Conservation (phyloP, 2,329 filamentous ascomycete genomes). For the Ceratocystis diversiconidia region DNA sequence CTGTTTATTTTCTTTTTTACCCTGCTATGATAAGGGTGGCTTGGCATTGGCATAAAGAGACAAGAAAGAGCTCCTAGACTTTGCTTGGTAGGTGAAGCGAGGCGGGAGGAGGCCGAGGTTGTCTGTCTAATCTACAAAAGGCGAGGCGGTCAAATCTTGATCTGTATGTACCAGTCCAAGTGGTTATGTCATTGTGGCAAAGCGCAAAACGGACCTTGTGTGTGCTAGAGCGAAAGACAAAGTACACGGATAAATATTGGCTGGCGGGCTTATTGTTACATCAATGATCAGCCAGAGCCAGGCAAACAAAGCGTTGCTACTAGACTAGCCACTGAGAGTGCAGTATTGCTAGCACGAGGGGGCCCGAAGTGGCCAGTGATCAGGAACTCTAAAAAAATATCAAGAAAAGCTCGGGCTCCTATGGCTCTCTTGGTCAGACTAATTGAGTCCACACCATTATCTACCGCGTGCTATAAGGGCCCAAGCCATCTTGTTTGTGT, state of each 20-base stretch:
- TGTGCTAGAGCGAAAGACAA: not conserved
- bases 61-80: not conserved
- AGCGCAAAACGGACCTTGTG: not conserved
- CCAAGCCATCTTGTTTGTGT: not conserved
- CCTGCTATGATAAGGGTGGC: not conserved
- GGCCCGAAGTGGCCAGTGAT: not conserved
- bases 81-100: no score
- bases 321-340: not conserved
- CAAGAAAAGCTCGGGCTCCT: not conserved
- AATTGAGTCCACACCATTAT: not conserved
- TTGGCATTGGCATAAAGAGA: not conserved
- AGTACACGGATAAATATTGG: not conserved
- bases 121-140: not conserved
- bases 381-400: not conserved
- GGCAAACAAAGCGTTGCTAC: not conserved
- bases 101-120: not conserved
- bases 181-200: not conserved
- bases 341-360: constrained; percentile 4
- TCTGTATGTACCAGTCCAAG: not conserved
- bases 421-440: not conserved
- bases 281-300: not conserved
- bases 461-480: not conserved
- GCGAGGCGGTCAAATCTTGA: no score
- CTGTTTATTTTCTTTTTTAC: not conserved
- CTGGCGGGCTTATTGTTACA: not conserved